A percentile compares a stretch with the other conserved stretches of the same genome.
These are phyloP conservation scores for Serendipita sp. DNA, from an alignment of 768 basidiomycete species.

Conservation along the genomic window DNA sequence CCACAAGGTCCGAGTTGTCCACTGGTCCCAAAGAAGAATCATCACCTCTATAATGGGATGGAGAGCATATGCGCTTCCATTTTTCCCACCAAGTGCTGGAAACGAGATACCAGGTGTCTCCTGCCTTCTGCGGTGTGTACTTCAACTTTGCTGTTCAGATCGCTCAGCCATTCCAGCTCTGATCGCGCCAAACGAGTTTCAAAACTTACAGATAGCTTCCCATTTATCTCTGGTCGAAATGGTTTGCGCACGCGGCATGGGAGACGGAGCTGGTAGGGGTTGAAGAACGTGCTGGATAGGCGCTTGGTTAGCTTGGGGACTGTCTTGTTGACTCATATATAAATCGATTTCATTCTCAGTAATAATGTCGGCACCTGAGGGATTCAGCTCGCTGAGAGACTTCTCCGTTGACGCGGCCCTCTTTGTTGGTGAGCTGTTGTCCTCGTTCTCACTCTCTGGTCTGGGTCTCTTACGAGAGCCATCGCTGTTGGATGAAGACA, in stretches of 20 bases:
- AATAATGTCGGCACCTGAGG: not conserved
- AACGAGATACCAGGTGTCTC: constrained; percentile 69
- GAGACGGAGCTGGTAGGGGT: constrained; percentile 24
- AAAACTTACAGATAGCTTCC: constrained; percentile 2
- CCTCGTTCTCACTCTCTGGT: not conserved
- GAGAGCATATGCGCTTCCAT: constrained; percentile 59
- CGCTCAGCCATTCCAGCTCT: constrained; percentile 14
- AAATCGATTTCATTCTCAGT: constrained; percentile 42
- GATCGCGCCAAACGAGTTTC: constrained; percentile 5
- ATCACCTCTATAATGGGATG: constrained; percentile 23
- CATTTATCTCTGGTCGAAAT: constrained; percentile 14
- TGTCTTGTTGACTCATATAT: constrained; percentile 23
- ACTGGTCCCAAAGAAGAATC: constrained; percentile 58
- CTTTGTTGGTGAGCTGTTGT: not conserved
- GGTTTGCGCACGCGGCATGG: constrained; percentile 16
- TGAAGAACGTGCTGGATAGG: constrained; percentile 7
- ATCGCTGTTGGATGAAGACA: not conserved
- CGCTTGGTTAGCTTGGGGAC: constrained; percentile 6
- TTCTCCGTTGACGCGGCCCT: constrained; percentile 4
- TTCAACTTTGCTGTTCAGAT: constrained; percentile 28
- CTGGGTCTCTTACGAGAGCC: constrained; percentile 1
- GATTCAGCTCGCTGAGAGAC: not conserved
- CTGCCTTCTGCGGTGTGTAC: constrained; percentile 35
- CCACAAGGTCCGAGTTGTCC: constrained; percentile 53
- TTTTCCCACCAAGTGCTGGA: constrained; percentile 54